Percentiles rank a stretch among this genome's conserved stretches.
phyloP scores from a whole-genome alignment of 192 early-diverging fungal genomes.

The Linnemannia schmuckeri region DNA sequence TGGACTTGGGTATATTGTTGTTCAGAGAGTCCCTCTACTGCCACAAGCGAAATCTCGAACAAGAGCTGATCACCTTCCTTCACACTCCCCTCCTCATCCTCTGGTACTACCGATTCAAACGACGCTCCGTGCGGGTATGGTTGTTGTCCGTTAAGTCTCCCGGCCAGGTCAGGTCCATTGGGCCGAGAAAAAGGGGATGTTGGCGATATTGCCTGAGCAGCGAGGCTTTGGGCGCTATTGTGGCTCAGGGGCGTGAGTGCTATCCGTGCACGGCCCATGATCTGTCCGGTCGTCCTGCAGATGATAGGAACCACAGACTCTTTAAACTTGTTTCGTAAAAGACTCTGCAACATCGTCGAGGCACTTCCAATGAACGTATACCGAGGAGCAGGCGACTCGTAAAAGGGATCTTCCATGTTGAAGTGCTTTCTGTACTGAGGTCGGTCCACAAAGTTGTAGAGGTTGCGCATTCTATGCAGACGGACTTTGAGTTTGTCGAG shows the following conservation, averaged over 20 bases:
- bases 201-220: not conserved
- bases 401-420: conserved; percentile 73
- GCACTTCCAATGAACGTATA: conserved; percentile 69
- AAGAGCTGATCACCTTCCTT: conserved; percentile 64
- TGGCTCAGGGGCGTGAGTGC: conserved; percentile 57
- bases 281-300: conserved; percentile 60
- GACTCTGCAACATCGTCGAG: conserved; percentile 55
- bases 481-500: conserved; percentile 69
- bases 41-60: conserved; percentile 77
- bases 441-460: conserved; percentile 72
- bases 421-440: conserved; percentile 72
- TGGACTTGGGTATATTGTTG: conserved; percentile 78
- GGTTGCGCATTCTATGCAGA: conserved; percentile 79
- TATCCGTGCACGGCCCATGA: conserved; percentile 54
- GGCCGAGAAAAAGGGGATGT: not conserved
- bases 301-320: conserved; percentile 60
- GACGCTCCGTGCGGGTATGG: not conserved
- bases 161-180: not conserved
- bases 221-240: not conserved
- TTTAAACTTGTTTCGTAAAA: conserved; percentile 55
- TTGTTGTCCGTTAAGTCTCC: not conserved
- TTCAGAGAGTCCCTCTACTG: conserved; percentile 73
- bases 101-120: not conserved
- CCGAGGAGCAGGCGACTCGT: conserved; percentile 65
- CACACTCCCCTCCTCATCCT: conserved; percentile 36